Evolutionary conservation across 345 rosid species (phyloP).

Genomic region (Kernera saxatilis): DNA sequence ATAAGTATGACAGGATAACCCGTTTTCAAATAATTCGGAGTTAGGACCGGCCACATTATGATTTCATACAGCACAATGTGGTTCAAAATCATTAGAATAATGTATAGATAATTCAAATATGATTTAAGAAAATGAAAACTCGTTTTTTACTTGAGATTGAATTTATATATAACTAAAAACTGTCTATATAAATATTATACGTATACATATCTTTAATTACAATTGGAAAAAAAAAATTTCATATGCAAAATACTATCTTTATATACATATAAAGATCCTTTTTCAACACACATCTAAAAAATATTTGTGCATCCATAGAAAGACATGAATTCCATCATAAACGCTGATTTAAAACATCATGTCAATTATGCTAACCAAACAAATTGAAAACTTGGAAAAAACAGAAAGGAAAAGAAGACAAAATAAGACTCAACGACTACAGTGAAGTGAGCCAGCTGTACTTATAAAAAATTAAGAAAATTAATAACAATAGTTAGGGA

Average conservation of each 20-base stretch:
- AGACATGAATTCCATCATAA: background rate
- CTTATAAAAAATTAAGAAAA: background rate
- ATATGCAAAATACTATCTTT: no score
- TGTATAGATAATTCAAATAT: no score
- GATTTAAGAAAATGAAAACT: no score
- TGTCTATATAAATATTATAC: no score
- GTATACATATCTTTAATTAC: no score
- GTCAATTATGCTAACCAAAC: background rate
- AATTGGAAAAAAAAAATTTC: no score
- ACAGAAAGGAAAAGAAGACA: constrained; percentile 10
- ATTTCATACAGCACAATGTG: background rate
- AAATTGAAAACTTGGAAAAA: background rate
- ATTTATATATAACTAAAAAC: no score
- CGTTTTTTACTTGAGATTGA: no score
- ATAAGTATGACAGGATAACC: background rate
- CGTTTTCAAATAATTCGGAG: background rate
- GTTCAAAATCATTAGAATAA: no score
- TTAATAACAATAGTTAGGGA: background rate
- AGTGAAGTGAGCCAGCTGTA: constrained; percentile 27
- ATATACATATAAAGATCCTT: no score
- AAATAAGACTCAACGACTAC: constrained; percentile 32
- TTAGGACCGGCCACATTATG: background rate
- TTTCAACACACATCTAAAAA: no score
- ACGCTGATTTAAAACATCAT: background rate
- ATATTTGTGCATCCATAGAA: no score